Conservation (phyloP, 106 monocot genomes). For the Dactylorhiza incarnata region DNA sequence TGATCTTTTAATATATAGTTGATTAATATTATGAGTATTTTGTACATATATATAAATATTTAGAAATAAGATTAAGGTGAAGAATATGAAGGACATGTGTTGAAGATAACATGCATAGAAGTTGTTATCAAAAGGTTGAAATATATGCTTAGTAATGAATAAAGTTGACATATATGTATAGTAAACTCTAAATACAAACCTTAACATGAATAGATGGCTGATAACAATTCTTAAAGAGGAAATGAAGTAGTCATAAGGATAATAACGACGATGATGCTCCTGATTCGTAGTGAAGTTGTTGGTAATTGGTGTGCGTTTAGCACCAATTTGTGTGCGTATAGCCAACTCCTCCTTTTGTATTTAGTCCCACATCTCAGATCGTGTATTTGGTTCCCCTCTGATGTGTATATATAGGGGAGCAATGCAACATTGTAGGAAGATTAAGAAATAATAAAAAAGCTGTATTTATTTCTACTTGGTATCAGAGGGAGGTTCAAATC, state of each 20-base stretch:
- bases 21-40: neutral
- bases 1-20: neutral
- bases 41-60: neutral
- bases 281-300: too few species aligned
- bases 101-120: neutral
- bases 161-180: neutral
- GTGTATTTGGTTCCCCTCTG: too few species aligned
- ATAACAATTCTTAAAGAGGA: neutral
- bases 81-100: neutral
- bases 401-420: too few species aligned
- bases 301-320: too few species aligned
- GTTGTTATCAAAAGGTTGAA: neutral
- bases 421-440: too few species aligned
- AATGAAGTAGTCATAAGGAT: neutral
- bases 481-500: too few species aligned
- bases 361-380: too few species aligned
- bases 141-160: neutral
- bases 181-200: neutral
- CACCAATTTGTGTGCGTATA: too few species aligned
- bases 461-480: too few species aligned
- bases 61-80: neutral
- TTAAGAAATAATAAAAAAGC: too few species aligned
- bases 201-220: neutral
- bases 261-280: neutral
- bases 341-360: too few species aligned